phyloP scores from a whole-genome alignment of 495 filamentous ascomycete genomes.

The Apodospora peruviana region DNA sequence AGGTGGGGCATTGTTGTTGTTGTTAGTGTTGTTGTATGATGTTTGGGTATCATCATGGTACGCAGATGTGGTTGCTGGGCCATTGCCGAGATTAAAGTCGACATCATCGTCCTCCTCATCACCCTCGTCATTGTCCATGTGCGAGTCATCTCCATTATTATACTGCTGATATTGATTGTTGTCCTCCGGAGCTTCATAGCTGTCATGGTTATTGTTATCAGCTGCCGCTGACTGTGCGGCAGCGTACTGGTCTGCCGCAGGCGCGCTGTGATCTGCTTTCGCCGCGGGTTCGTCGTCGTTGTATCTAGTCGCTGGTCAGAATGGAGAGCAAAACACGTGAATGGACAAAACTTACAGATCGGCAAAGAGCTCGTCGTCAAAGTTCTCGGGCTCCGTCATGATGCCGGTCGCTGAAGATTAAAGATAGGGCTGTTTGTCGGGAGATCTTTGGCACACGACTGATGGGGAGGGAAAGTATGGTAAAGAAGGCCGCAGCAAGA shows the following conservation, averaged over 20 bases:
- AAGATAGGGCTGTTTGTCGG: background rate
- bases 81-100: conserved; percentile 51
- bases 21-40: too few relatives aligned
- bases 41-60: conserved; percentile 28
- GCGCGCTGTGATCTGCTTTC: conserved; percentile 34
- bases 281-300: conserved; percentile 68
- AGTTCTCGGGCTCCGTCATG: conserved; percentile 85
- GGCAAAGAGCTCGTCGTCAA: conserved; percentile 97
- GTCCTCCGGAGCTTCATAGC: conserved; percentile 49
- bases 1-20: conserved; percentile 22
- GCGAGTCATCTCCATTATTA: conserved; percentile 40
- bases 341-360: conserved; percentile 68
- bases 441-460: too few relatives aligned
- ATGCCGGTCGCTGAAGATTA: conserved; percentile 7
- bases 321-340: background rate
- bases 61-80: conserved; percentile 26
- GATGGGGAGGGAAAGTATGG: too few relatives aligned
- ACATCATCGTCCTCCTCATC: conserved; percentile 62
- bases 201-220: conserved; percentile 39
- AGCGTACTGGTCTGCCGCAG: conserved; percentile 25
- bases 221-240: conserved; percentile 20
- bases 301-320: conserved; percentile 53
- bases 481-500: too few relatives aligned
- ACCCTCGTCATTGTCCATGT: conserved; percentile 48
- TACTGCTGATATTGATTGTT: conserved; percentile 13